Percentiles rank a stretch among this genome's conserved stretches.
Evolutionary conservation across 2,329 filamentous ascomycete species (phyloP).

Genomic region (Kalmusia sp.): DNA sequence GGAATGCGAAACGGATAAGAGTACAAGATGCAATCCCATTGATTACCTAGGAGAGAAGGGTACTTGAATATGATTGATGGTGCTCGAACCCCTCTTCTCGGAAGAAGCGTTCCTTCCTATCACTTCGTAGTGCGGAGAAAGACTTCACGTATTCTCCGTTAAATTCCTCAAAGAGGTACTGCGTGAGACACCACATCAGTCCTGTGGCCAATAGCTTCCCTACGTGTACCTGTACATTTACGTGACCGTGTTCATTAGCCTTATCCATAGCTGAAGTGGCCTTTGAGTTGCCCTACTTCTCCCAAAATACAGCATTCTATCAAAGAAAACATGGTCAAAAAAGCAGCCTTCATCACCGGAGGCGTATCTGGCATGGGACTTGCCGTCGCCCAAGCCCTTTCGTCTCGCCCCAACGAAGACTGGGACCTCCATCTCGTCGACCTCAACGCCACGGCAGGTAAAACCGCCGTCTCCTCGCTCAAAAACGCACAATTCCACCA

Average conservation of each 20-base stretch:
- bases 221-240: too few species aligned
- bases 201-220: too few species aligned
- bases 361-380: conserved; percentile 67
- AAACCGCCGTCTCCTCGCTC: conserved; percentile 32
- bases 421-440: conserved; percentile 53
- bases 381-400: conserved; percentile 49
- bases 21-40: too few species aligned
- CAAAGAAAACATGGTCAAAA: conserved; percentile 28
- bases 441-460: conserved; percentile 45
- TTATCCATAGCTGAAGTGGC: too few species aligned
- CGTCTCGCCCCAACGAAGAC: conserved; percentile 31
- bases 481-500: conserved; percentile 48
- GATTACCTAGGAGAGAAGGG: neutral
- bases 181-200: too few species aligned
- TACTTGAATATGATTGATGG: too few species aligned
- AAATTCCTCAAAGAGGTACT: too few species aligned
- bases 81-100: conserved; percentile 3
- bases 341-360: conserved; percentile 75
- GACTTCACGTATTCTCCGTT: conserved; percentile 12
- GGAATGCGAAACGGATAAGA: too few species aligned
- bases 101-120: conserved; percentile 10
- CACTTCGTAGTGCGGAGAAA: conserved; percentile 12
- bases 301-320: neutral
- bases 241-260: too few species aligned
- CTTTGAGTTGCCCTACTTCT: neutral